Percentiles rank a stretch among this genome's conserved stretches.
phyloP scores from a whole-genome alignment of 352 stramenopile species.

The Hyaloperonospora arabidopsidis region DNA sequence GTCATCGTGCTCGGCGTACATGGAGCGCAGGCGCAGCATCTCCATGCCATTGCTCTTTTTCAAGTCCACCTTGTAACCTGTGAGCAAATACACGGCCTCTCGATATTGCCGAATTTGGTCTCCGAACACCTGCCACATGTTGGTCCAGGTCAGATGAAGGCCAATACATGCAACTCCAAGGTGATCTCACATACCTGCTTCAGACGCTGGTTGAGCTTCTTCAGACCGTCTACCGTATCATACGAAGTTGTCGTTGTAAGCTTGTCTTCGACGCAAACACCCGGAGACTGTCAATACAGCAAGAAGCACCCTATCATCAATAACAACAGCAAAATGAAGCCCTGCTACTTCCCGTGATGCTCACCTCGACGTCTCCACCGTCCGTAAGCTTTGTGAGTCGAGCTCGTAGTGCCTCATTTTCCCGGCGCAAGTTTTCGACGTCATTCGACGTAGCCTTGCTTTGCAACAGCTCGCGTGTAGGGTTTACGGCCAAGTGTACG shows the following conservation, averaged over 20 bases:
- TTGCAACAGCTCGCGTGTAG: constrained; percentile 59
- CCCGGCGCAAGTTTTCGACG: constrained; percentile 37
- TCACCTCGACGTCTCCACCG: constrained; percentile 28
- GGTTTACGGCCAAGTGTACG: constrained; percentile 80
- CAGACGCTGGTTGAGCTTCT: constrained; percentile 80
- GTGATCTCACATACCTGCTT: constrained; percentile 50
- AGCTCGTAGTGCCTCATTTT: constrained; percentile 46
- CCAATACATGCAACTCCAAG: background rate
- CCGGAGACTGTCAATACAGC: constrained; percentile 12
- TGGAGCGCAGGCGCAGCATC: constrained; percentile 63
- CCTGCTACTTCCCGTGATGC: background rate
- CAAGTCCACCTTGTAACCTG: constrained; percentile 83
- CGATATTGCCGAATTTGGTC: constrained; percentile 87
- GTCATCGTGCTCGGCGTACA: constrained; percentile 80
- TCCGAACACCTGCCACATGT: constrained; percentile 54
- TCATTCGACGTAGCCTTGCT: constrained; percentile 33
- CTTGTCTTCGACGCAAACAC: constrained; percentile 18
- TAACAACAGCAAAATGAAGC: constrained; percentile 2
- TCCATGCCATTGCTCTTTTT: constrained; percentile 75
- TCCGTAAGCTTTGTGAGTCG: constrained; percentile 35
- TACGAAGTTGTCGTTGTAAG: constrained; percentile 79
- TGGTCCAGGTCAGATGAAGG: background rate
- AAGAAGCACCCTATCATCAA: background rate
- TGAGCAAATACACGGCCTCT: constrained; percentile 84
- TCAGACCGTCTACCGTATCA: constrained; percentile 78